These are phyloP conservation scores for Diaporthe citriasiana DNA, from an alignment of 2,329 filamentous ascomycete species.

Conservation along the genomic window DNA sequence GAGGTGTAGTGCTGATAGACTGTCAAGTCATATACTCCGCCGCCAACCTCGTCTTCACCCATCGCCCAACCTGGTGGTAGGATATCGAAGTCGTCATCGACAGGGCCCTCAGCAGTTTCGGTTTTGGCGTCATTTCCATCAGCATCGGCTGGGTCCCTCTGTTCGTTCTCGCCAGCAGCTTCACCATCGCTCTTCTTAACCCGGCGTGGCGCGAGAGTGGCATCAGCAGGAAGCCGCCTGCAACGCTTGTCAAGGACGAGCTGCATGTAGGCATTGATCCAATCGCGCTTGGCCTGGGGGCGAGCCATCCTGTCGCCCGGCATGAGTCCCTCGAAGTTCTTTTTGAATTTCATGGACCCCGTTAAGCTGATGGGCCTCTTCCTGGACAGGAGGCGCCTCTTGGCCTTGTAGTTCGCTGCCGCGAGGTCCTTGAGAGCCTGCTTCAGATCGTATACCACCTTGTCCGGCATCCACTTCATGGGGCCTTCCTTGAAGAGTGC, in stretches of 20 bases:
- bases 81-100: background rate
- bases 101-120: background rate
- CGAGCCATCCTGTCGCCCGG: background rate
- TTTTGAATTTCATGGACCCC: background rate
- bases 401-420: conserved; percentile 4
- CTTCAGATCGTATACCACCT: background rate
- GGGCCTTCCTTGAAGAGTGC: background rate
- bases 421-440: background rate
- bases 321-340: background rate
- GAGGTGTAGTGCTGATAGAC: background rate
- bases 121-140: background rate
- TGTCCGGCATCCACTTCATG: conserved; percentile 16
- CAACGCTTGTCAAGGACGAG: background rate
- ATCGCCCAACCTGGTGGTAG: background rate
- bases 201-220: background rate
- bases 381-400: conserved; percentile 9
- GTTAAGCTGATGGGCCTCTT: background rate
- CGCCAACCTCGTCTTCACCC: background rate
- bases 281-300: background rate
- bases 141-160: too few relatives aligned
- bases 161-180: too few relatives aligned
- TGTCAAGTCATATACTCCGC: too few relatives aligned
- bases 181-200: accelerated
- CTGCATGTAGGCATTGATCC: background rate
- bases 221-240: background rate